Evolutionary conservation across 192 early-diverging fungal species (phyloP).

Genomic region (Coemansia sp.): DNA sequence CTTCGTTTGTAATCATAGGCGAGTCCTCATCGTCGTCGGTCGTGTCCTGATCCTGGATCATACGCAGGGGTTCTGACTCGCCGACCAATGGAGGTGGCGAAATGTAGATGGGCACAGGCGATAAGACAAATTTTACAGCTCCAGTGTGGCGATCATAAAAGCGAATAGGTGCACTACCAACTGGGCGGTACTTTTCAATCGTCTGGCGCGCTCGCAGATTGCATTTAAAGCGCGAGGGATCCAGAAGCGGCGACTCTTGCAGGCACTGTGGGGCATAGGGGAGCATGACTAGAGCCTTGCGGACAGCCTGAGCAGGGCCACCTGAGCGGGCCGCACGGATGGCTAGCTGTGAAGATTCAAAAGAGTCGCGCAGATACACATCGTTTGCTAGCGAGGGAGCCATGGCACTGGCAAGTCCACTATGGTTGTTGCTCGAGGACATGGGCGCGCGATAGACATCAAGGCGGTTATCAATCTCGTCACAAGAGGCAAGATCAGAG

Average conservation of each 20-base stretch:
- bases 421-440: constrained; percentile 4
- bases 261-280: constrained; percentile 45
- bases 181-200: constrained; percentile 38
- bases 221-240: constrained; percentile 41
- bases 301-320: constrained; percentile 41
- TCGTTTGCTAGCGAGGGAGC: constrained; percentile 45
- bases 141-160: constrained; percentile 44
- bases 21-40: neutral
- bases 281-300: constrained; percentile 42
- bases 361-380: constrained; percentile 42
- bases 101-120: constrained; percentile 18
- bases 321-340: constrained; percentile 40
- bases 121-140: constrained; percentile 37
- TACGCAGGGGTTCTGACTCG: neutral
- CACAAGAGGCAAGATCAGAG: constrained; percentile 1
- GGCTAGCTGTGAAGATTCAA: constrained; percentile 30
- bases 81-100: neutral
- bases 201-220: constrained; percentile 44
- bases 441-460: constrained; percentile 45
- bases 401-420: neutral
- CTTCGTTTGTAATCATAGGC: neutral
- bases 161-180: constrained; percentile 27
- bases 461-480: constrained; percentile 21
- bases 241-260: constrained; percentile 43
- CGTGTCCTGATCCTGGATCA: neutral